A percentile compares a stretch with the other conserved stretches of the same genome.
These are phyloP conservation scores for Isabelozyma pseudorhagii DNA, from an alignment of 805 yeast species.

Conservation along the genomic window DNA sequence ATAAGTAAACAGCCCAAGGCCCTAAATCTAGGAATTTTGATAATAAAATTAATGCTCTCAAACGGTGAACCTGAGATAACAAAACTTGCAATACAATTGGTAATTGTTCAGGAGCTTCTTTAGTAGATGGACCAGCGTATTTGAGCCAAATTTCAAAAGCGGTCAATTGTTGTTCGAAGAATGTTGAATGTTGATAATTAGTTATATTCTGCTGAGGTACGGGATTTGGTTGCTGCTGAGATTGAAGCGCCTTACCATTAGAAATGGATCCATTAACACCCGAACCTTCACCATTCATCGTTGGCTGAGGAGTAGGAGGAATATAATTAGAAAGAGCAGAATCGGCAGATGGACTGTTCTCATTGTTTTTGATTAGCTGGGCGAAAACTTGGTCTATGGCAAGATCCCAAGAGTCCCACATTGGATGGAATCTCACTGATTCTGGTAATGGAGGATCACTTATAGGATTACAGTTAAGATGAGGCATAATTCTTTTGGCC, in stretches of 20 bases:
- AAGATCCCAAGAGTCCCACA: constrained; percentile 99
- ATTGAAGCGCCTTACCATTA: not conserved
- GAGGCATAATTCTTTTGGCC: constrained; percentile 92
- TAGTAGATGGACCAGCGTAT: constrained; percentile 74
- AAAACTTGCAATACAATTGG: constrained; percentile 93
- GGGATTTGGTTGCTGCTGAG: not conserved
- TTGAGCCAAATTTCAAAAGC: constrained; percentile 97
- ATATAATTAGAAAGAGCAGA: not conserved
- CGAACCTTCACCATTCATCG: constrained; percentile 8
- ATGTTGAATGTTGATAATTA: constrained; percentile 84
- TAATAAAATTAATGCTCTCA: constrained; percentile 79
- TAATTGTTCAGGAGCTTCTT: constrained; percentile 89
- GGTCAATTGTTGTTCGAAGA: constrained; percentile 92
- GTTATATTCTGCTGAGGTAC: constrained; percentile 17
- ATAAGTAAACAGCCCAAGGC: constrained; percentile 95
- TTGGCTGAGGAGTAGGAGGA: constrained; percentile 5
- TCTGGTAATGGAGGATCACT: constrained; percentile 93
- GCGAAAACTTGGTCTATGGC: constrained; percentile 92
- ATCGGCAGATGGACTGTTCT: constrained; percentile 8
- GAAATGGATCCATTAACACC: constrained; percentile 1
- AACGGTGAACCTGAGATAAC: constrained; percentile 88
- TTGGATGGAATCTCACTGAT: constrained; percentile 70
- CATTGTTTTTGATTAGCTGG: constrained; percentile 51
- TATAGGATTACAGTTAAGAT: constrained; percentile 88
- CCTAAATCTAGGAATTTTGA: constrained; percentile 90